Evolutionary conservation across 1,284 basidiomycete species (phyloP), one percentile per base, ranked within the genome.

Genomic region (Butyriboletus appendiculatus): DNA sequence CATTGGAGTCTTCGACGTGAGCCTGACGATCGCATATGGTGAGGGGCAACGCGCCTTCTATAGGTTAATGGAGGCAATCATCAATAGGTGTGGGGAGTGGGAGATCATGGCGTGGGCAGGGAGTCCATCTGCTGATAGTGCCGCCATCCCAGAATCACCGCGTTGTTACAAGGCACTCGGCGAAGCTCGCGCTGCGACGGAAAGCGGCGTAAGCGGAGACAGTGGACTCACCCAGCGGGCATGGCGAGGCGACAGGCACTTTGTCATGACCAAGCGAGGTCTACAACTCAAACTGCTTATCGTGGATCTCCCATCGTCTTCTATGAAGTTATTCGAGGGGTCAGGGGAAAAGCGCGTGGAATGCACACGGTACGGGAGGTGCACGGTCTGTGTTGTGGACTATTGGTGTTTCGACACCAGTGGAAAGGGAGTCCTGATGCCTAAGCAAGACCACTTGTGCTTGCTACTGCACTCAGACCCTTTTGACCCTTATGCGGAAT

Each of bases 61-160:
- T 32, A 57, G 67, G 44, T 34, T 71, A 49, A 64, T 71, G 63
- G 70, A 72, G 20, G 57, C 63, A 1, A 67, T 68, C 43, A 55
- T 68, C 37, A 53, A 59, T 35, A 57, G 64, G 33, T 65, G 63
- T n/a, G 68, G 53, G 5, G 67, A 68, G 30, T 68, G 70, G 67
- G 66, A 72, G 26, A 70, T 68, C 34, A 69, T 72, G 59, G 68
- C 65, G 2, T 70, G 69, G 67, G 63, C 61, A 22, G 67, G 69
- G 6, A 45, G 44, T 10, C 46, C 59, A 37, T 68, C 68, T 7
- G 49, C 58, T 22, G 67, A 72, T 20, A 72, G 68, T 39, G 47
- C 61, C 4, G 66, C 66, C 1, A 55, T 71, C 8, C 68, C 68
- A 5, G 66, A 68, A 32, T 70, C 68, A 11, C 62, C 66, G 35